A percentile compares a stretch with the other conserved stretches of the same genome.
These are phyloP conservation scores for Pyrus pyrifolia DNA, from an alignment of 306 rosid species.

Conservation along the genomic window DNA sequence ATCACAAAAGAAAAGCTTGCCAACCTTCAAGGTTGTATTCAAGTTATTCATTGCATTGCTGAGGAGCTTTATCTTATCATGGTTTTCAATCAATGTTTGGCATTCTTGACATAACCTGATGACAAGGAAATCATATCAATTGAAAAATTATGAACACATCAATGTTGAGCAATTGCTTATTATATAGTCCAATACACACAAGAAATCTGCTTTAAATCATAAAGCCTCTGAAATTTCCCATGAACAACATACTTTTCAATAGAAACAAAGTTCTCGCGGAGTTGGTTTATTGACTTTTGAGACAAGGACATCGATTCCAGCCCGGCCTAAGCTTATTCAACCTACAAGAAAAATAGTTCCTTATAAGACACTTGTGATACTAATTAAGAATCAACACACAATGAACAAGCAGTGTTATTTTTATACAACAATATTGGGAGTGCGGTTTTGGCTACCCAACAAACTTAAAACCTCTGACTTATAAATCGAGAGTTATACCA, in stretches of 20 bases:
- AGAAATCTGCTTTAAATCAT: background rate
- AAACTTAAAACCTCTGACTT: too few species aligned
- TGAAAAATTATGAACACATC: slow-evolving; percentile 15
- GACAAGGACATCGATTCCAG: slow-evolving; percentile 74
- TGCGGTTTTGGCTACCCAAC: too few species aligned
- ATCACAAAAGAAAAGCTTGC: slow-evolving; percentile 12
- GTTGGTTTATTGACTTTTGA: slow-evolving; percentile 56
- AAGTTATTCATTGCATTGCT: slow-evolving; percentile 96
- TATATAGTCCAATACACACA: background rate
- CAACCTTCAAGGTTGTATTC: slow-evolving; percentile 88
- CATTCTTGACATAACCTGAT: slow-evolving; percentile 88
- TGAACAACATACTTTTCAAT: slow-evolving; percentile 75
- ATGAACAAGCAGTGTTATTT: background rate
- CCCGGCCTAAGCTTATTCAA: slow-evolving; percentile 84
- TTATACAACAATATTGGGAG: too few species aligned
- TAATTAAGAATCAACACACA: background rate
- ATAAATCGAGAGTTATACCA: too few species aligned
- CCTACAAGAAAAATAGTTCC: slow-evolving; percentile 46
- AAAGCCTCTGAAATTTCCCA: slow-evolving; percentile 17
- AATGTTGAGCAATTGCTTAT: background rate
- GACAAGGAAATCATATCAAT: slow-evolving; percentile 26
- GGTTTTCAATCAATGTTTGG: slow-evolving; percentile 90
- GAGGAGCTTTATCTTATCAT: slow-evolving; percentile 96
- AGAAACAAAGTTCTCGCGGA: slow-evolving; percentile 80
- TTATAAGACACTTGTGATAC: slow-evolving; percentile 16